Base-by-base conservation (phyloP, 2,329 filamentous ascomycete species). In the Fusarium sp. region DNA sequence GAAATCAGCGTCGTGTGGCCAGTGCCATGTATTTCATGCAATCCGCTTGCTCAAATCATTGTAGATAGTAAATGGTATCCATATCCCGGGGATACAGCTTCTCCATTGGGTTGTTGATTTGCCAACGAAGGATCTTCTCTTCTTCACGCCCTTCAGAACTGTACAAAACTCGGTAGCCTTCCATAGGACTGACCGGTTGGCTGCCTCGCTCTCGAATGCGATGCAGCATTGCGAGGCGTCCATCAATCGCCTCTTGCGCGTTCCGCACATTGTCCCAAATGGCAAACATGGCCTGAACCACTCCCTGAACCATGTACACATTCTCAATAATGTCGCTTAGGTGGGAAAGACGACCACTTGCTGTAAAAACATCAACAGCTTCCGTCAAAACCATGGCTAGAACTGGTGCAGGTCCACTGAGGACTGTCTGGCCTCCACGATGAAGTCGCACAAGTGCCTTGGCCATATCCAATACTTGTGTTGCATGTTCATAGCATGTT, bases 281-380 rank as follows among this genome's bases (percentile, higher is more conserved):
- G 7, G 81, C 82, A 6, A 86, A 84, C 40, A 92, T 83, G 60
- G 89, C 85, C 21, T 89, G 86, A 23, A 93, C 81, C 18, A 88
- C 85, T 12, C 85, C 83, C 40, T 89, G 80, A 1, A 88, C 88
- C 37, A 86, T 85, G 23, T 83, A 81, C 56, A 93, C 85, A 16
- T 86, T 85, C 15, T 88, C 85, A 42, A 92, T 85, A 32, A 88
- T 83, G 16, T 84, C 82, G 3, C 85, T 79, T 16, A 93, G 79
- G 18, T 86, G 84, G 0, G 84, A 81, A 11, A 91, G 79, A 2
- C 84, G 78, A 3, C 91, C 89, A 9, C 87, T 88, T 1, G 91
- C 88, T 18, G 89, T 89, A 62, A 93, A 84, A 3, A 93, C 88
- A 74, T 94, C 92, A 38, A 92, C 85, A 0, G 92, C 91, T 53